Percentiles rank a stretch among this genome's conserved stretches.
These are phyloP conservation scores for Pichia thaimueangensis DNA, from an alignment of 805 yeast species.

Conservation along the genomic window DNA sequence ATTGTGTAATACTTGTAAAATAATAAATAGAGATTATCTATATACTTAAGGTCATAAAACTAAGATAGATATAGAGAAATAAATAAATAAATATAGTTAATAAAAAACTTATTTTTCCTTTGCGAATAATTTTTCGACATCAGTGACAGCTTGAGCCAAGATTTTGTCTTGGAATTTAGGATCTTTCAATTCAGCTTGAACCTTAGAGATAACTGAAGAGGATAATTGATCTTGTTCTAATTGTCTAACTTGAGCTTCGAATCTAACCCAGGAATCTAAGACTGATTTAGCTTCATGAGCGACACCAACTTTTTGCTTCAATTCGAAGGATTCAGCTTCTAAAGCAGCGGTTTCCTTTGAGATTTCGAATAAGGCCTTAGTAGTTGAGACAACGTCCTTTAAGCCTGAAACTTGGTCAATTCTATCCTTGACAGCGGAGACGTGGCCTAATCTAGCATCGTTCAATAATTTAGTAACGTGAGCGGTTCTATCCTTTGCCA, in stretches of 20 bases:
- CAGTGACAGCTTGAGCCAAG: slow-evolving; percentile 85
- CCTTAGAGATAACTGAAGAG: slow-evolving; percentile 78
- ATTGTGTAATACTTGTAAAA: neutral
- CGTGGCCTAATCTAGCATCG: slow-evolving; percentile 84
- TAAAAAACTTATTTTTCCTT: slow-evolving; percentile 24
- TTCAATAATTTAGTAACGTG: slow-evolving; percentile 51
- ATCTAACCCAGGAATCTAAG: slow-evolving; percentile 98
- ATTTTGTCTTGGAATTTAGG: slow-evolving; percentile 92
- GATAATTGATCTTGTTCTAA: slow-evolving; percentile 91
- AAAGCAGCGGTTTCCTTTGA: slow-evolving; percentile 95
- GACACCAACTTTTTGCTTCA: slow-evolving; percentile 83
- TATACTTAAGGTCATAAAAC: neutral
- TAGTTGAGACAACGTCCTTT: slow-evolving; percentile 85
- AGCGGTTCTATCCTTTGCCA: slow-evolving; percentile 81
- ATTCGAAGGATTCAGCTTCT: slow-evolving; percentile 90
- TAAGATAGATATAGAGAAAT: slow-evolving; percentile 5
- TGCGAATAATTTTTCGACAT: slow-evolving; percentile 77
- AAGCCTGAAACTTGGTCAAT: slow-evolving; percentile 81
- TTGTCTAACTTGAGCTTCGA: slow-evolving; percentile 94
- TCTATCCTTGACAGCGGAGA: slow-evolving; percentile 88
- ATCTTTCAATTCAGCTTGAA: slow-evolving; percentile 74
- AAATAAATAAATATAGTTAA: slow-evolving; percentile 7
- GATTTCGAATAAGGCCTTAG: slow-evolving; percentile 85
- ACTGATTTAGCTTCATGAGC: slow-evolving; percentile 90
- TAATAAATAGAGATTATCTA: neutral